Evolutionary conservation across 768 basidiomycete genomes (phyloP), one percentile per base, ranked within the genome.

Genomic region (Obba rivulosa): DNA sequence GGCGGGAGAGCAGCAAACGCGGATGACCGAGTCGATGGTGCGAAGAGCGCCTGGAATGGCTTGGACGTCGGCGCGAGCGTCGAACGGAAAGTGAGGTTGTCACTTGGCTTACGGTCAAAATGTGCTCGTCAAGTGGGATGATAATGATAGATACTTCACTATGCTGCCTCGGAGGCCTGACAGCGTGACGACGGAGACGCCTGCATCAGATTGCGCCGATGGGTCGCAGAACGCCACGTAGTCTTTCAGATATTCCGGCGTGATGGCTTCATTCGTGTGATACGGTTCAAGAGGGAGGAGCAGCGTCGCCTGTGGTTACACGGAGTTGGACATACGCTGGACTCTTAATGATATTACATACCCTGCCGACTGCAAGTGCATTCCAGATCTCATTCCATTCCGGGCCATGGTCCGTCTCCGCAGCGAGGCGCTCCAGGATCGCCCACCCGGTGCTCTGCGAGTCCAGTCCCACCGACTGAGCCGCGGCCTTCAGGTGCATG

Each of bases 141-240:
- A 3, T 31, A 24, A 23, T 21, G 34, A 13, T 13, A 69, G 79
- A 49, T 66, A 88, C 85, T 76, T 74, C 40, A 75, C 69, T 13
- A 91, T 63, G 3, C 70, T 74, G 5, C 91, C 93, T 18, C 93
- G 72, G 22, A 97, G 68, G 4, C 94, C 95, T 0, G 91, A 92
- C 31, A 94, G 67, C 0, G 91, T 91, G 3, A 92, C 75, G 11
- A 92, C 64, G 25, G 77, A 75, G 28, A 31, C 28, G 13, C 28
- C 28, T 3, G 77, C 71, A 41, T 70, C 62, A 31, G 71, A 69
- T 38, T 57, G 61, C 20, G 73, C 67, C 1, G 76, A 60, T 1
- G 70, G 71, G 44, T 87, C 80, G 56, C 75, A 81, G 25, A 92
- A 73, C 24, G 80, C 69, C 48, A 95, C 65, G 62, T 99, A 95